These are phyloP conservation scores for Morella rubra DNA, from an alignment of 306 rosid species.

Conservation along the genomic window DNA sequence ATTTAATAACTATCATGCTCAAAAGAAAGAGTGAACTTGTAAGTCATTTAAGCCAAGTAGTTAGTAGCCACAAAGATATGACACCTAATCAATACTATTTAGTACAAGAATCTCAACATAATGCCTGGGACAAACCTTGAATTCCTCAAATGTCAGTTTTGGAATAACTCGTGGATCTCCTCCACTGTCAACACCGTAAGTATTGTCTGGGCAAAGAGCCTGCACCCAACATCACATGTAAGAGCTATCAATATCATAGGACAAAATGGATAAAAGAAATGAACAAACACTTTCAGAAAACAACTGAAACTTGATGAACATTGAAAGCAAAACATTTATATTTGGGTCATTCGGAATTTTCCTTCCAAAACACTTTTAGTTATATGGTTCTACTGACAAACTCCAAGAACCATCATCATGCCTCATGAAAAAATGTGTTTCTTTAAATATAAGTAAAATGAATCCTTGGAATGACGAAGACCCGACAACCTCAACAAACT, in stretches of 20 bases:
- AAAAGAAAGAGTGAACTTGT: background rate
- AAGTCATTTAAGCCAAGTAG: background rate
- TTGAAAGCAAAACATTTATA: background rate
- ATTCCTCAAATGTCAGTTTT: slow-evolving; percentile 77
- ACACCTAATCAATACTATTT: background rate
- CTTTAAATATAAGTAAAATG: background rate
- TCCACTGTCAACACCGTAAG: slow-evolving; percentile 97
- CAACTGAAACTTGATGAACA: background rate
- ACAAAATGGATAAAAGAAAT: slow-evolving; percentile 16
- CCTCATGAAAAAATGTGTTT: background rate
- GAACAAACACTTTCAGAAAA: background rate
- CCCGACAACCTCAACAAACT: background rate
- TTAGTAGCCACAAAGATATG: background rate
- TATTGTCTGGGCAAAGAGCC: slow-evolving; percentile 96
- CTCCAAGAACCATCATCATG: background rate
- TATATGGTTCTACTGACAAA: background rate
- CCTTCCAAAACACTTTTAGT: background rate
- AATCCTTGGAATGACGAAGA: background rate
- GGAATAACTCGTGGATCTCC: slow-evolving; percentile 96
- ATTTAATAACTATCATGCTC: background rate
- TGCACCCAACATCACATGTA: slow-evolving; percentile 34
- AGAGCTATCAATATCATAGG: slow-evolving; percentile 7
- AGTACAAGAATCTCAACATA: background rate
- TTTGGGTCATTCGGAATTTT: background rate
- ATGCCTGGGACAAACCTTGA: slow-evolving; percentile 60